These are phyloP conservation scores for Fusarium secorum DNA, from an alignment of 2,329 filamentous ascomycete species.

Conservation along the genomic window DNA sequence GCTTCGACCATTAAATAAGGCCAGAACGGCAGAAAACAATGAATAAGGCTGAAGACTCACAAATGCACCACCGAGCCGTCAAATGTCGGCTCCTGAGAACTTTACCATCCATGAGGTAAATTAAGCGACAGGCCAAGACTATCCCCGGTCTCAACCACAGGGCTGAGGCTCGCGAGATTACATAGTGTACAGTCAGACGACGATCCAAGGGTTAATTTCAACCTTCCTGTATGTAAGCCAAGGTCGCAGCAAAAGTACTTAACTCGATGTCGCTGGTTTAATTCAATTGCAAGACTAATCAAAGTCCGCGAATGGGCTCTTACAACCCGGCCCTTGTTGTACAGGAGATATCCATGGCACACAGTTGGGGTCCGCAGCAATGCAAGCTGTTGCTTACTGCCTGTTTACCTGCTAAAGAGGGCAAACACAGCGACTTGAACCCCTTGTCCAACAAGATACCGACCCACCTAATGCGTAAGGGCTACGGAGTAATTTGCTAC, in stretches of 20 bases:
- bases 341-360: neutral
- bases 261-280: constrained; percentile 1
- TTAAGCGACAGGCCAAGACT: constrained; percentile 37
- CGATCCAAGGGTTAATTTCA: constrained; percentile 12
- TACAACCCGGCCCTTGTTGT: neutral
- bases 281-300: neutral
- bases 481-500: neutral
- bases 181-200: neutral
- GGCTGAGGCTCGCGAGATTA: constrained; percentile 25
- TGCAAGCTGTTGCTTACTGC: constrained; percentile 11
- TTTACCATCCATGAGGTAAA: constrained; percentile 18
- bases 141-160: constrained; percentile 26
- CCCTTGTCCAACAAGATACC: neutral
- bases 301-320: neutral
- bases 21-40: neutral
- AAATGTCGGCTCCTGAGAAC: constrained; percentile 7
- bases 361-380: neutral
- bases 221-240: neutral
- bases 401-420: neutral
- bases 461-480: neutral
- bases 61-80: constrained; percentile 6
- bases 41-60: neutral
- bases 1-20: neutral
- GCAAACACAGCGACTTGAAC: neutral
- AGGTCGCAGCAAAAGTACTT: neutral